Conservation (phyloP, 78 protist species). For the slime mould (Dictyostelium discoideum) region dicty_2.7 NC_007090.3:3852501-3853000, state of each 20-base stretch:
- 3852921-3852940: background rate
- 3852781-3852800: background rate
- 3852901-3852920: background rate
- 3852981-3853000: background rate
- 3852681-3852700: constrained; percentile 71
- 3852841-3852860: constrained; percentile 65
- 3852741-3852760: constrained; percentile 57
- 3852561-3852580: constrained; percentile 67
- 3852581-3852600: no score
- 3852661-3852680: constrained; percentile 79
- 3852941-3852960: background rate
- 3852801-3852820: background rate
- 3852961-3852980: background rate
- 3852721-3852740: constrained; percentile 75
- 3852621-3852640: background rate
- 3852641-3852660: background rate
- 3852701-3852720: constrained; percentile 63
- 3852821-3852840: background rate
- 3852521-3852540: constrained; percentile 81
- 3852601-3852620: background rate
- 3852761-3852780: background rate
- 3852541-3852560: constrained; percentile 83
- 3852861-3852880: constrained; percentile 42
- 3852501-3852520: constrained; percentile 63
- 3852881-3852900: background rate